Evolutionary conservation across 306 rosid species (phyloP).

Genomic region (Hippophae gyantsensis): DNA sequence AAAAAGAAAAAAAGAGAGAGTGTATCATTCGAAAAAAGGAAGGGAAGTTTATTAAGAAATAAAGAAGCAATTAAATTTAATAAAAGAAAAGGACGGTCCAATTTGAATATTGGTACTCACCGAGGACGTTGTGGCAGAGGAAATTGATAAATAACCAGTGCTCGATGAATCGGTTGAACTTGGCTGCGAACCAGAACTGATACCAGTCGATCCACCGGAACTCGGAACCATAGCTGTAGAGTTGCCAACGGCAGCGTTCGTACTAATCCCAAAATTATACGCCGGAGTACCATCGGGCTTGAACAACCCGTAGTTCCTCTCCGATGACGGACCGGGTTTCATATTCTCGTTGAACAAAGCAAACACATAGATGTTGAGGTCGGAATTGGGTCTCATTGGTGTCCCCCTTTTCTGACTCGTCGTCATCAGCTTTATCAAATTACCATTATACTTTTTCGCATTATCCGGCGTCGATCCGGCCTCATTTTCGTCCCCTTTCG

Average conservation of each 20-base stretch:
- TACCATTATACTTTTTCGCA: conserved; percentile 85
- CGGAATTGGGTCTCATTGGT: conserved; percentile 59
- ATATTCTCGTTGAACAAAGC: conserved; percentile 88
- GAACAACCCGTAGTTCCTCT: conserved; percentile 81
- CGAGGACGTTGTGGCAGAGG: conserved; percentile 34
- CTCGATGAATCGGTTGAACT: conserved; percentile 39
- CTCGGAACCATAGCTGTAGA: background rate
- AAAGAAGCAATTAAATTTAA: background rate
- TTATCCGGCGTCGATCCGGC: conserved; percentile 71
- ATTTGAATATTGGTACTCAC: conserved; percentile 19
- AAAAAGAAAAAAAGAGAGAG: no score
- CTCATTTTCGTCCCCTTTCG: conserved; percentile 81
- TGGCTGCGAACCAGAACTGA: conserved; percentile 2
- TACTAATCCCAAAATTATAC: conserved; percentile 43
- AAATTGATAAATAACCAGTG: conserved; percentile 70
- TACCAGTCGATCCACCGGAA: conserved; percentile 10
- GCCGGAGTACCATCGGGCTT: conserved; percentile 81
- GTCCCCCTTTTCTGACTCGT: conserved; percentile 49
- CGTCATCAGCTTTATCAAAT: conserved; percentile 41
- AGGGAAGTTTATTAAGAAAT: background rate
- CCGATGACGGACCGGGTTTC: conserved; percentile 96
- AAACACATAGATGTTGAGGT: conserved; percentile 79
- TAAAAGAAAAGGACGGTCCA: no score
- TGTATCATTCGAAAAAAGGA: no score
- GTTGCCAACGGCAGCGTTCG: conserved; percentile 18